A percentile compares a stretch with the other conserved stretches of the same genome.
Evolutionary conservation across 768 basidiomycete species (phyloP).

Genomic region (Lentinula edodes): DNA sequence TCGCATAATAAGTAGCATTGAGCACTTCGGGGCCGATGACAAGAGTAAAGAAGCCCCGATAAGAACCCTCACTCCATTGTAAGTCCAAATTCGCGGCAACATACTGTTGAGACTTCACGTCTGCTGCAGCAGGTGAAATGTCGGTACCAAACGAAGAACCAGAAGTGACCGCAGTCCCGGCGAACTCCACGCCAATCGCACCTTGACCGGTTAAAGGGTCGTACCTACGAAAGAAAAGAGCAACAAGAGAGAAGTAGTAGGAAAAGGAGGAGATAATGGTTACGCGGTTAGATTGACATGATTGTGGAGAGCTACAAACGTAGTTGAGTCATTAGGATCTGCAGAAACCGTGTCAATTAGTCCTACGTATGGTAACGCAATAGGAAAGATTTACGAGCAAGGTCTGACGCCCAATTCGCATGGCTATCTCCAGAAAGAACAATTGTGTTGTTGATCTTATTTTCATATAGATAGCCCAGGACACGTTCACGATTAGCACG

Average conservation of each 20-base stretch:
- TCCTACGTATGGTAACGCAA: background rate
- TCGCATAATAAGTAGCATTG: constrained; percentile 51
- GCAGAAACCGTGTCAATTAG: background rate
- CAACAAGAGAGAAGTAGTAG: background rate
- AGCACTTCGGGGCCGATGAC: constrained; percentile 37
- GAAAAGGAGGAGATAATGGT: background rate
- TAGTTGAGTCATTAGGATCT: constrained; percentile 47
- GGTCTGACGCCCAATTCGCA: constrained; percentile 57
- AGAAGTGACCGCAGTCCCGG: constrained; percentile 55
- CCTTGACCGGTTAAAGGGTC: constrained; percentile 42
- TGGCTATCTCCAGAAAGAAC: constrained; percentile 61
- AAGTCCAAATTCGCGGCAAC: constrained; percentile 41
- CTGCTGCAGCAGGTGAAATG: constrained; percentile 31
- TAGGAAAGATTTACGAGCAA: constrained; percentile 34
- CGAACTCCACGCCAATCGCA: constrained; percentile 55
- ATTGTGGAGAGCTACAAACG: constrained; percentile 20
- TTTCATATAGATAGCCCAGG: constrained; percentile 42
- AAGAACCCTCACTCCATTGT: constrained; percentile 58
- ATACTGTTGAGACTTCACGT: constrained; percentile 29
- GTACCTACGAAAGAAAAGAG: constrained; percentile 27
- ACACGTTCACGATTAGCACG: constrained; percentile 48
- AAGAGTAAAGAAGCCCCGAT: constrained; percentile 55
- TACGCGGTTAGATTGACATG: background rate
- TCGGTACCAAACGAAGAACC: constrained; percentile 38
- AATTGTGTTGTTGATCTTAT: constrained; percentile 48